These are phyloP conservation scores for Nasturtium officinale DNA, from an alignment of 345 rosid species.

Conservation along the genomic window DNA sequence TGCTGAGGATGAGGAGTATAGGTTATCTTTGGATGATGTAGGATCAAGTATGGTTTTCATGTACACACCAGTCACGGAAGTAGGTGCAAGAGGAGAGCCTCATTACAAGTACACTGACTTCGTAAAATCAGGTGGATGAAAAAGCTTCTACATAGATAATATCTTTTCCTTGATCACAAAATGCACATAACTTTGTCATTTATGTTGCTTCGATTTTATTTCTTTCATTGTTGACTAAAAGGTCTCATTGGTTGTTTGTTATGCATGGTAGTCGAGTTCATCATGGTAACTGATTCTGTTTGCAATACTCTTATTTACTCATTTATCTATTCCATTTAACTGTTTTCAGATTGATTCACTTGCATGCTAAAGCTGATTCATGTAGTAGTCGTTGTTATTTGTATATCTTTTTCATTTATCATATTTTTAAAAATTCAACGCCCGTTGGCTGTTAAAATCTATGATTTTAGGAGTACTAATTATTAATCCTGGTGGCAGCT, in stretches of 20 bases:
- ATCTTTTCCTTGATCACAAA: constrained; percentile 5
- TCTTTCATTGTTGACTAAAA: constrained; percentile 9
- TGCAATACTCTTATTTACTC: constrained; percentile 6
- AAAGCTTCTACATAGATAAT: constrained; percentile 16
- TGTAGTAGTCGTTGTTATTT: constrained; percentile 3
- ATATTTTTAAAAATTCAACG: background rate
- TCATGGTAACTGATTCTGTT: constrained; percentile 12
- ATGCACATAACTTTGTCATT: constrained; percentile 6
- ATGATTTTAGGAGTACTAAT: constrained; percentile 17
- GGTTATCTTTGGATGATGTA: constrained; percentile 72
- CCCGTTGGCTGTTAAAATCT: background rate
- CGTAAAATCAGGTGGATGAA: constrained; percentile 74
- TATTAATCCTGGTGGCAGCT: constrained; percentile 59
- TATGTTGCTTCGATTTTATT: constrained; percentile 27
- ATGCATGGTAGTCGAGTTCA: constrained; percentile 3
- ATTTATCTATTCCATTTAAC: constrained; percentile 8
- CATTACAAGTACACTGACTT: constrained; percentile 93
- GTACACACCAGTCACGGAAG: constrained; percentile 96
- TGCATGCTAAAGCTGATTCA: constrained; percentile 12
- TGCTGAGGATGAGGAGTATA: constrained; percentile 88
- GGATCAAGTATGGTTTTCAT: constrained; percentile 96
- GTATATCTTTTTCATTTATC: background rate
- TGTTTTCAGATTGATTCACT: background rate
- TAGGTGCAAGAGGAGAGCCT: constrained; percentile 95
- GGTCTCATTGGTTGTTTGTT: constrained; percentile 24